Evolutionary conservation across 208 protist genomes (phyloP).

Genomic region (Trypanosomatidae sp.): DNA sequence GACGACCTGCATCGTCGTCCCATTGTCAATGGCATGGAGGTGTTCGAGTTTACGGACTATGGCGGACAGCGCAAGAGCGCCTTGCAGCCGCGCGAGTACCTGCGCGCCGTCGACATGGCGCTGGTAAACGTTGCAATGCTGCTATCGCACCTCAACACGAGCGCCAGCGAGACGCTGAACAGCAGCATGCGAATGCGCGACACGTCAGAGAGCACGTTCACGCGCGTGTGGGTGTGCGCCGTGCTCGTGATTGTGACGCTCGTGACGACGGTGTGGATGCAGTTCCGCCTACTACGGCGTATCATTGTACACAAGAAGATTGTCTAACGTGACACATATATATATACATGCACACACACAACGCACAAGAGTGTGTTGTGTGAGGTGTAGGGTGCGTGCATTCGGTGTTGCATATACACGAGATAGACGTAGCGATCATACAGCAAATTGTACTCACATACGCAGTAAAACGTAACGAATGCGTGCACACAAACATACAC

Average conservation of each 20-base stretch:
- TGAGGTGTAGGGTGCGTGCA: too few relatives aligned
- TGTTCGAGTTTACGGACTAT: constrained; percentile 47
- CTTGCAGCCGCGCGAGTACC: constrained; percentile 34
- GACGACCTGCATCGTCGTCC: constrained; percentile 3
- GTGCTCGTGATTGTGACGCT: constrained; percentile 25
- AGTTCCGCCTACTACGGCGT: constrained; percentile 55
- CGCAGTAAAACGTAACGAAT: too few relatives aligned
- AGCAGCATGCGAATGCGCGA: constrained; percentile 30
- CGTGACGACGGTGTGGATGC: constrained; percentile 22
- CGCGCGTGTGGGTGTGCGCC: constrained; percentile 52
- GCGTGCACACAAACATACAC: too few relatives aligned
- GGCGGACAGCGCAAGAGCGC: constrained; percentile 48
- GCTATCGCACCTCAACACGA: constrained; percentile 1
- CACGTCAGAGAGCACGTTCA: constrained; percentile 71
- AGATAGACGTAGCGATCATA: too few relatives aligned
- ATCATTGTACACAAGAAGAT: constrained; percentile 57
- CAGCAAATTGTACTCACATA: too few relatives aligned
- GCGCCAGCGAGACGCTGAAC: not conserved
- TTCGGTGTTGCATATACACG: too few relatives aligned
- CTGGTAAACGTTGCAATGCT: constrained; percentile 9
- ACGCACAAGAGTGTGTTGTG: too few relatives aligned
- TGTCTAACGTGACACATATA: constrained; percentile 4
- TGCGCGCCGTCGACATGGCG: constrained; percentile 14
- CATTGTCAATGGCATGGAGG: constrained; percentile 35
- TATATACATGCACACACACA: not conserved